Conservation (phyloP, 176 grass and related monocot genomes). For the Cenchrus americanus region DNA sequence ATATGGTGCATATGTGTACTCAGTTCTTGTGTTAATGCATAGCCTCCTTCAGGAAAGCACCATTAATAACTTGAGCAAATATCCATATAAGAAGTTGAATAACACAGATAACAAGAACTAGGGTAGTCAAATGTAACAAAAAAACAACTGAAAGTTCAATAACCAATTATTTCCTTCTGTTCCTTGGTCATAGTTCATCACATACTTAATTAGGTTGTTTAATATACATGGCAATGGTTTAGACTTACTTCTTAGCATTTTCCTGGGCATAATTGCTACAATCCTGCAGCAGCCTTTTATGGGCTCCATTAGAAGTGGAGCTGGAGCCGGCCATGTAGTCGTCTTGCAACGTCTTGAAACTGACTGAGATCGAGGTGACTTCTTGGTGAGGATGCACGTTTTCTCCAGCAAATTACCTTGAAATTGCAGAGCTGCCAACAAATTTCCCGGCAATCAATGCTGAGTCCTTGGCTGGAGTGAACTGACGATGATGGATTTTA, state of each 20-base stretch:
- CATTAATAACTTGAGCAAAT: constrained; percentile 6
- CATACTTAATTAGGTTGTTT: neutral
- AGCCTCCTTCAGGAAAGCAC: constrained; percentile 40
- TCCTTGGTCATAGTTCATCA: neutral
- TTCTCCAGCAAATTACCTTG: constrained; percentile 16
- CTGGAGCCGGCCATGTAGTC: constrained; percentile 23
- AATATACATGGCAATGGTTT: constrained; percentile 14
- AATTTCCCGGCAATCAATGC: neutral
- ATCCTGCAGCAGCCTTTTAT: constrained; percentile 39
- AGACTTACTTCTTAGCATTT: constrained; percentile 52
- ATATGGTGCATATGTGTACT: constrained; percentile 59
- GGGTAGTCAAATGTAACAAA: neutral
- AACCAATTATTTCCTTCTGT: neutral
- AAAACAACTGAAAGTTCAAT: neutral
- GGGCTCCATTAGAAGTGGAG: constrained; percentile 23
- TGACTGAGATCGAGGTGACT: neutral
- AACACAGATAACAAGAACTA: neutral
- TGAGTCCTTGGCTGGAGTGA: constrained; percentile 26
- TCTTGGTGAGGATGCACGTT: neutral
- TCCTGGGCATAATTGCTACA: constrained; percentile 18
- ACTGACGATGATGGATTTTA: constrained; percentile 31
- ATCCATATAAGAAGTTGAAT: constrained; percentile 8
- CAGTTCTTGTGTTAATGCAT: constrained; percentile 31
- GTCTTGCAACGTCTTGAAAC: constrained; percentile 5
- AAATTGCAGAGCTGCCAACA: neutral